Conservation (phyloP, 2,329 filamentous ascomycete species). For the Penicillium sp. region DNA sequence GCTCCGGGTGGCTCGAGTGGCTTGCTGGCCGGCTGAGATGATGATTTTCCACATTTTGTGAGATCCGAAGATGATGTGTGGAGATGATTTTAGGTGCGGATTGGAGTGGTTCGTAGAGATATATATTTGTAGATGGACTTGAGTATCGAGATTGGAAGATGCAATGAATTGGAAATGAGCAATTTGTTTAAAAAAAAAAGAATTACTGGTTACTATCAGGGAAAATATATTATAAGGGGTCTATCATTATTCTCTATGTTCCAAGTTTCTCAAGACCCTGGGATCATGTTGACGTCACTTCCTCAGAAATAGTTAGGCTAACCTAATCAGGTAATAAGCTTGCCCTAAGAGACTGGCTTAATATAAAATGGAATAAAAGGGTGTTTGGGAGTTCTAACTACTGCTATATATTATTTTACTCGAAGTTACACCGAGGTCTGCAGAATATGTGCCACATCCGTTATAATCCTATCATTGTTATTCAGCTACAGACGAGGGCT, state of each 20-base stretch:
- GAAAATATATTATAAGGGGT: background rate
- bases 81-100: background rate
- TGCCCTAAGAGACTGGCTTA: background rate
- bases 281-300: slow-evolving; percentile 31
- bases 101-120: background rate
- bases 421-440: accelerated
- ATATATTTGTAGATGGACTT: background rate
- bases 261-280: slow-evolving; percentile 13
- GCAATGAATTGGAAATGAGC: background rate
- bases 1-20: slow-evolving; percentile 4
- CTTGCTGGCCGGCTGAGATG: slow-evolving; percentile 16
- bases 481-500: too few relatives aligned
- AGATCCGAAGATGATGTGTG: background rate
- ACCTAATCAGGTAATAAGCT: slow-evolving; percentile 18
- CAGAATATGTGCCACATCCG: background rate
- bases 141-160: background rate
- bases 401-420: background rate
- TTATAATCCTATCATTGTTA: background rate
- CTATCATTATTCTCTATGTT: background rate
- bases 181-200: background rate
- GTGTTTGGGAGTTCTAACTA: background rate
- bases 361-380: background rate
- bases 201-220: background rate
- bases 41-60: slow-evolving; percentile 23
- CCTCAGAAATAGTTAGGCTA: slow-evolving; percentile 5